Conservation (phyloP, 768 basidiomycete genomes). For the Hortiboletus flavorubellus region DNA sequence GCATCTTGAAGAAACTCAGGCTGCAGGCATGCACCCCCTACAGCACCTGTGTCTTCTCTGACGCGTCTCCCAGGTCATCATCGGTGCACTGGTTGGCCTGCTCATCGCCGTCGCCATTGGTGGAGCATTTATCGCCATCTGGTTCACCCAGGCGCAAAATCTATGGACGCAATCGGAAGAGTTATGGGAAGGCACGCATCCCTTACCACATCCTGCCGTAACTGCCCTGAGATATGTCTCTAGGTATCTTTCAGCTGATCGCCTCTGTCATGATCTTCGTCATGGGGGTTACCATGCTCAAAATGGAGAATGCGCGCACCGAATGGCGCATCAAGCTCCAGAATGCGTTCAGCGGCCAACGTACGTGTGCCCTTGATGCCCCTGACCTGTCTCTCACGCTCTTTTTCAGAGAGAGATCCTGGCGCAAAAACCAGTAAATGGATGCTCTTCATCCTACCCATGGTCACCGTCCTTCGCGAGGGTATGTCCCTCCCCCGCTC, state of each 20-base stretch:
- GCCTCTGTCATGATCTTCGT: constrained; percentile 82
- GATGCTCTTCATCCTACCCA: constrained; percentile 84
- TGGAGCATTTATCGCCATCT: constrained; percentile 89
- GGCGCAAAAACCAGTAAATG: constrained; percentile 65
- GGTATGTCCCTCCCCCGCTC: constrained; percentile 40
- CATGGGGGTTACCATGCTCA: constrained; percentile 94
- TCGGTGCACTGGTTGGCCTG: constrained; percentile 74
- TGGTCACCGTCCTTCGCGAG: constrained; percentile 92
- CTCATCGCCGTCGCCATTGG: constrained; percentile 79
- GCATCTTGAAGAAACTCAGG: constrained; percentile 64
- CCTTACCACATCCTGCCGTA: not conserved
- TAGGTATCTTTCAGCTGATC: constrained; percentile 68
- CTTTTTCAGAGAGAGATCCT: constrained; percentile 41
- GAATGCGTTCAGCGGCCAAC: constrained; percentile 62
- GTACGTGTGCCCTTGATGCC: constrained; percentile 33
- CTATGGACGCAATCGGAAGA: constrained; percentile 84
- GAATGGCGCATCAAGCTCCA: constrained; percentile 92
- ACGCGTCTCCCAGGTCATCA: constrained; percentile 54
- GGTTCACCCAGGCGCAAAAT: constrained; percentile 87
- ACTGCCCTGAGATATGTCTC: not conserved
- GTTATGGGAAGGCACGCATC: constrained; percentile 80
- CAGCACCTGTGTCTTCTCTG: not conserved
- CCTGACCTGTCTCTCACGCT: not conserved
- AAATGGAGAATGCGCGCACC: constrained; percentile 90
- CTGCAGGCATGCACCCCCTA: constrained; percentile 46